Evolutionary conservation across 2,329 filamentous ascomycete genomes (phyloP).

Genomic region (Apiospora koreana): DNA sequence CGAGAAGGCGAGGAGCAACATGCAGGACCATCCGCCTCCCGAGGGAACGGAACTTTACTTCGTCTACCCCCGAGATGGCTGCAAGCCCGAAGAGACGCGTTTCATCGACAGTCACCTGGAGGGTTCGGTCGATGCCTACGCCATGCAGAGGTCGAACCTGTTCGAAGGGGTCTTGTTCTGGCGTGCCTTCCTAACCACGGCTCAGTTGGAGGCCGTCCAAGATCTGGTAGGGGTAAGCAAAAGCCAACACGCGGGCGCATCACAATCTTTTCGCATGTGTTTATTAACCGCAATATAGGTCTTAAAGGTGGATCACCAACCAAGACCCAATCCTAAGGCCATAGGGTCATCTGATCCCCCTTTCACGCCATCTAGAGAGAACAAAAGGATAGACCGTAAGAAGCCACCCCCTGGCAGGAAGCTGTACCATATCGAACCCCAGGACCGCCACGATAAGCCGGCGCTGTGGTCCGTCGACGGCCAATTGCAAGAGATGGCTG

Average conservation of each 20-base stretch:
- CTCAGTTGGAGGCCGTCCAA: neutral
- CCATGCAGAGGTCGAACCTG: neutral
- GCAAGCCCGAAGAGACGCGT: neutral
- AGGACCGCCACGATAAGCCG: neutral
- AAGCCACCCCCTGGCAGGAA: neutral
- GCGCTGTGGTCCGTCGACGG: neutral
- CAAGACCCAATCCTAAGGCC: neutral
- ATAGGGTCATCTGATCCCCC: rapidly evolving
- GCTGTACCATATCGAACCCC: neutral
- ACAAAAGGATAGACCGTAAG: neutral
- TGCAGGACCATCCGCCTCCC: neutral
- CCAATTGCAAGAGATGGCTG: neutral
- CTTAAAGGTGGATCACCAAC: neutral
- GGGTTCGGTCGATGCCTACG: neutral
- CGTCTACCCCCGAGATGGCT: neutral
- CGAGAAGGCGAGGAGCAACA: neutral
- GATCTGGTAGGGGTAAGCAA: neutral
- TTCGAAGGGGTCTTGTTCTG: neutral
- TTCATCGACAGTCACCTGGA: neutral
- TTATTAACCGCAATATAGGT: neutral
- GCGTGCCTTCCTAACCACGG: neutral
- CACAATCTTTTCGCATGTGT: neutral
- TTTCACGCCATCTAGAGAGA: neutral
- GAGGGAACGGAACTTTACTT: neutral
- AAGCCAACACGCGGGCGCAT: neutral